Percentiles rank a stretch among this genome's conserved stretches.
phyloP scores from a whole-genome alignment of 2,329 filamentous ascomycete species.

The Magnaporthiopsis rhizophila region DNA sequence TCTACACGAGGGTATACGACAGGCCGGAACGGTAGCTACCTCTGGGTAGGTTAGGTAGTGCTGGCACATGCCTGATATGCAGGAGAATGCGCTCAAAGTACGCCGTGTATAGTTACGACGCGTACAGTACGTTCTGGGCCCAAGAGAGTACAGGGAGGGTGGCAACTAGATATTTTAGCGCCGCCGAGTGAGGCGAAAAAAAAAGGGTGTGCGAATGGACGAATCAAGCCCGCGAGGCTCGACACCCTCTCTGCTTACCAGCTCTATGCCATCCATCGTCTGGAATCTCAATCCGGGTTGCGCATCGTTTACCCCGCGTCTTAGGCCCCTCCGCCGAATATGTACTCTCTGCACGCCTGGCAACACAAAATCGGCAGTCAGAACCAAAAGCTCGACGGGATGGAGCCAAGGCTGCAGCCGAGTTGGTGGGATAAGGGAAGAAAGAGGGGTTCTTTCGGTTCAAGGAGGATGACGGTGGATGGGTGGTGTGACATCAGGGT shows the following conservation, averaged over 20 bases:
- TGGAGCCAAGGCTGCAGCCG: not conserved
- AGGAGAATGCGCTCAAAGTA: not conserved
- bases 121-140: not conserved
- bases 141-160: too few relatives aligned
- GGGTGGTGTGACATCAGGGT: not conserved
- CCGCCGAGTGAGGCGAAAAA: too few relatives aligned
- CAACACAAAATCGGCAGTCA: constrained; percentile 8
- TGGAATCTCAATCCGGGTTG: not conserved
- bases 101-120: not conserved
- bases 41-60: not conserved
- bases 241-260: not conserved
- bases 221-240: not conserved
- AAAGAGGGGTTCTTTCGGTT: not conserved
- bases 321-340: constrained; percentile 24
- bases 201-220: not conserved
- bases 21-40: not conserved
- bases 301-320: constrained; percentile 8
- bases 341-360: constrained; percentile 46
- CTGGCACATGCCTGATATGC: not conserved
- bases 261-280: not conserved
- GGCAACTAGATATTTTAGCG: not conserved
- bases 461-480: not conserved
- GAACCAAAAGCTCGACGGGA: constrained; percentile 9
- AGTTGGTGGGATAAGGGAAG: not conserved
- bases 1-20: not conserved